phyloP scores from a whole-genome alignment of 2,329 filamentous ascomycete species.

The Aspergillus melleus region DNA sequence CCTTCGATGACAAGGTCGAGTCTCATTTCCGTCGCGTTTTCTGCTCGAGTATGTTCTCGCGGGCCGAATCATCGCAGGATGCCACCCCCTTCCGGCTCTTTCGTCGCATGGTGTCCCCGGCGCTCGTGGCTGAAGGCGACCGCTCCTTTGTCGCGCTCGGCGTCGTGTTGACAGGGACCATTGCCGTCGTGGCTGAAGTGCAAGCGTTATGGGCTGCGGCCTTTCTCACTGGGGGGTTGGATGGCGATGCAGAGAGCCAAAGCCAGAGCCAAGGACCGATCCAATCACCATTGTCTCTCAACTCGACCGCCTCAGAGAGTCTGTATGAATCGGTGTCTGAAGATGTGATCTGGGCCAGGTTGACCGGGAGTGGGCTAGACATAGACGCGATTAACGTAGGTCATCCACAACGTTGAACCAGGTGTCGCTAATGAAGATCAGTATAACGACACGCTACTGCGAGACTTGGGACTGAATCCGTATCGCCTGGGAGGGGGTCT shows the following conservation, averaged over 20 bases:
- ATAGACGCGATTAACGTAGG: constrained; percentile 25
- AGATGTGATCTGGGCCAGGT: constrained; percentile 20
- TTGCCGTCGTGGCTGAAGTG: constrained; percentile 24
- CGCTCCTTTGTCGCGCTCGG: constrained; percentile 23
- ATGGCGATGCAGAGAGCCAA: neutral
- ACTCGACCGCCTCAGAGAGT: neutral
- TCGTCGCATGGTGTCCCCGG: constrained; percentile 23
- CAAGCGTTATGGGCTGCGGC: constrained; percentile 26
- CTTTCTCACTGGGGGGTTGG: constrained; percentile 23
- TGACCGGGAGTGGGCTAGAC: constrained; percentile 21
- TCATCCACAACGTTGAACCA: neutral
- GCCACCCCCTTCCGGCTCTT: constrained; percentile 22
- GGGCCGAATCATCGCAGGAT: neutral
- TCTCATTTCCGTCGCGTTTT: constrained; percentile 9
- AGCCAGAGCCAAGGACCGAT: neutral
- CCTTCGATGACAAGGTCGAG: neutral
- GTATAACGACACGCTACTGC: constrained; percentile 28
- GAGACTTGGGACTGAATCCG: constrained; percentile 25
- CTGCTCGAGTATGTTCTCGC: constrained; percentile 1
- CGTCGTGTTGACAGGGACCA: constrained; percentile 18
- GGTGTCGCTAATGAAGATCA: constrained; percentile 1
- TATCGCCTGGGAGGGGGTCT: constrained; percentile 20
- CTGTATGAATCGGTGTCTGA: constrained; percentile 20
- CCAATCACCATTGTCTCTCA: constrained; percentile 2
- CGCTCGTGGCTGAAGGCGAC: constrained; percentile 22